phyloP scores from a whole-genome alignment of 129 eudicot species.

The Flaveria bidentis region DNA sequence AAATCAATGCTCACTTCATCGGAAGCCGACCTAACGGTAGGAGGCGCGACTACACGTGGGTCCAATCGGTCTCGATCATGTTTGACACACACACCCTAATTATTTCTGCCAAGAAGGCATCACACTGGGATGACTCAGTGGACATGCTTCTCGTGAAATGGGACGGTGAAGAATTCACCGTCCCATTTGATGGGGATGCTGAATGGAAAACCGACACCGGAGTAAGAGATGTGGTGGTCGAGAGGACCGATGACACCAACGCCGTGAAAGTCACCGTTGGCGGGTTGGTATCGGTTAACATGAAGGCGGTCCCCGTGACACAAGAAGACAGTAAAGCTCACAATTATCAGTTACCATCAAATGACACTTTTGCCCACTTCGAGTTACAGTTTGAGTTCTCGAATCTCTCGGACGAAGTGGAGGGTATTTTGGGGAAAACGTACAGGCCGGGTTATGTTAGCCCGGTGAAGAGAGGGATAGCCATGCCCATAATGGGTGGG shows the following conservation, averaged over 20 bases:
- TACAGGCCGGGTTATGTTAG: slow-evolving; percentile 46
- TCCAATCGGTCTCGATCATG: slow-evolving; percentile 58
- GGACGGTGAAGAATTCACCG: slow-evolving; percentile 33
- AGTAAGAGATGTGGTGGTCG: slow-evolving; percentile 41
- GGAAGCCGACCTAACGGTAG: slow-evolving; percentile 60
- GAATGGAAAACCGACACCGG: slow-evolving; percentile 47
- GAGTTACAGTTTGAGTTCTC: slow-evolving; percentile 53
- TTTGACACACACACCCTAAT: slow-evolving; percentile 50
- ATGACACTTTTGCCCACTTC: slow-evolving; percentile 61
- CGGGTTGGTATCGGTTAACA: slow-evolving; percentile 43
- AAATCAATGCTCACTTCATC: slow-evolving; percentile 64
- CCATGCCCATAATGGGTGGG: slow-evolving; percentile 65
- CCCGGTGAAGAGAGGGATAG: slow-evolving; percentile 50
- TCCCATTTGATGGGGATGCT: slow-evolving; percentile 49
- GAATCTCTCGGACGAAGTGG: slow-evolving; percentile 39
- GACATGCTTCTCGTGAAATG: slow-evolving; percentile 51
- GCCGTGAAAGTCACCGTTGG: slow-evolving; percentile 34
- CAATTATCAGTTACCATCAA: slow-evolving; percentile 54
- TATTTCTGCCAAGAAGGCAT: slow-evolving; percentile 46
- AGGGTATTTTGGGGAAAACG: slow-evolving; percentile 61
- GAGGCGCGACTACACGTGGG: slow-evolving; percentile 72
- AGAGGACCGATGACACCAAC: slow-evolving; percentile 62
- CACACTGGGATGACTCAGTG: slow-evolving; percentile 48
- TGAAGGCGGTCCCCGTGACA: slow-evolving; percentile 51
- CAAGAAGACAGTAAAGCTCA: slow-evolving; percentile 53